A percentile compares a stretch with the other conserved stretches of the same genome.
Conservation (phyloP, 2,329 filamentous ascomycete species). For the Alternaria sp. region DNA sequence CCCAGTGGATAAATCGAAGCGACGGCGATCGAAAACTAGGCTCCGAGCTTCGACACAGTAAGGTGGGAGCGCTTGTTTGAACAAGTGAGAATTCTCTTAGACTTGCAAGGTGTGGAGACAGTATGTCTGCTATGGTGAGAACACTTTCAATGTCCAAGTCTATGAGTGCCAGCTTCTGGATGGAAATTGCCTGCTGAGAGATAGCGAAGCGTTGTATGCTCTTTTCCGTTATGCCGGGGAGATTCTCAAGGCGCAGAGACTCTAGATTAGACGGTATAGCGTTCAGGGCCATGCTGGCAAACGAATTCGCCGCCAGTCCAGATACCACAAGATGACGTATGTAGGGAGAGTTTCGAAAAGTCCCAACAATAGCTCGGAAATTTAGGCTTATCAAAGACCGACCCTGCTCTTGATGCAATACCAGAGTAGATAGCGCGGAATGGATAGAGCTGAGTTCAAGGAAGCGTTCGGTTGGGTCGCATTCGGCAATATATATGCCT, state of each 20-base stretch:
- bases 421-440: constrained; percentile 61
- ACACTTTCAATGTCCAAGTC: constrained; percentile 63
- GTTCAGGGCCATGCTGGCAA: constrained; percentile 63
- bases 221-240: constrained; percentile 64
- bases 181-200: constrained; percentile 54
- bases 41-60: constrained; percentile 54
- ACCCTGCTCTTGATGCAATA: constrained; percentile 52
- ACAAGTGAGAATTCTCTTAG: constrained; percentile 62
- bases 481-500: constrained; percentile 47
- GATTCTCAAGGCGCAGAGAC: constrained; percentile 63
- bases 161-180: constrained; percentile 61
- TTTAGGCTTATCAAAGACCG: constrained; percentile 55
- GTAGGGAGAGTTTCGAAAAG: constrained; percentile 61
- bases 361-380: constrained; percentile 63
- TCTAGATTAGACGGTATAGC: constrained; percentile 59
- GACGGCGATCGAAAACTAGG: constrained; percentile 59
- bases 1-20: constrained; percentile 66
- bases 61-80: constrained; percentile 59
- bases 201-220: constrained; percentile 62
- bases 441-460: constrained; percentile 63
- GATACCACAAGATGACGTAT: constrained; percentile 64
- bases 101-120: constrained; percentile 54
- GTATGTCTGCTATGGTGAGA: constrained; percentile 60
- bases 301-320: constrained; percentile 62
- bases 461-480: constrained; percentile 62